These are phyloP conservation scores for Epichloe brachyelytri DNA, from an alignment of 2,329 filamentous ascomycete species.

Conservation along the genomic window DNA sequence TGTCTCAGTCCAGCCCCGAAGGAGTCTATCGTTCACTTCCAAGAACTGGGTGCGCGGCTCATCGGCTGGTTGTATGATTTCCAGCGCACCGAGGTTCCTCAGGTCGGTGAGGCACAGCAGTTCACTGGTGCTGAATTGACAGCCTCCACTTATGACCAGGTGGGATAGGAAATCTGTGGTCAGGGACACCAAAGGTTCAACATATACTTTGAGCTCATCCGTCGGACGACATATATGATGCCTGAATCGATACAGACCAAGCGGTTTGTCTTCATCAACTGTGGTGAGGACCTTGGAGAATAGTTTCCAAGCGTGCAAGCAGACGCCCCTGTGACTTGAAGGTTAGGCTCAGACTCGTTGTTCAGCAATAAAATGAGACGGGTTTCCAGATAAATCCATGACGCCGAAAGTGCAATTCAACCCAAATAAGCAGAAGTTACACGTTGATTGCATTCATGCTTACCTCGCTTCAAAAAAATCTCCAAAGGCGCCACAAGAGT, in stretches of 20 bases:
- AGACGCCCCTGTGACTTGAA: conserved; percentile 13
- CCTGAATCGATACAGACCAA: conserved; percentile 26
- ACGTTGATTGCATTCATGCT: conserved; percentile 7
- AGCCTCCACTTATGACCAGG: conserved; percentile 25
- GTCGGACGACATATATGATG: conserved; percentile 26
- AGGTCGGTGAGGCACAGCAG: conserved; percentile 28
- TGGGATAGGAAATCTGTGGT: conserved; percentile 28
- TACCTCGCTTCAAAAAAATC: conserved; percentile 26
- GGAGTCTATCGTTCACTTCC: conserved; percentile 29
- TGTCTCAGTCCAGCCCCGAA: conserved; percentile 32
- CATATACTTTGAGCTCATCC: conserved; percentile 22
- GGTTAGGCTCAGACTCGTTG: background rate
- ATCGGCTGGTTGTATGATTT: conserved; percentile 29
- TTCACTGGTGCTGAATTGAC: conserved; percentile 23
- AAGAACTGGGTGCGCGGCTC: conserved; percentile 18
- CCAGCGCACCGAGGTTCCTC: conserved; percentile 34
- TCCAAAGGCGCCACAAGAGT: conserved; percentile 26
- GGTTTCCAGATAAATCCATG: background rate
- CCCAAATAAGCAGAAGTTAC: background rate
- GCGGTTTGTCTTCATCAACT: conserved; percentile 20
- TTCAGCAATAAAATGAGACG: background rate
- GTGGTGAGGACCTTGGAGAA: conserved; percentile 22
- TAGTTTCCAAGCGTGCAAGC: conserved; percentile 28
- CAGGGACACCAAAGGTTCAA: conserved; percentile 22
- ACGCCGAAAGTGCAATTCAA: background rate